A percentile compares a stretch with the other conserved stretches of the same genome.
phyloP scores from a whole-genome alignment of 179 eudicot species.

The Spergularia azorica region DNA sequence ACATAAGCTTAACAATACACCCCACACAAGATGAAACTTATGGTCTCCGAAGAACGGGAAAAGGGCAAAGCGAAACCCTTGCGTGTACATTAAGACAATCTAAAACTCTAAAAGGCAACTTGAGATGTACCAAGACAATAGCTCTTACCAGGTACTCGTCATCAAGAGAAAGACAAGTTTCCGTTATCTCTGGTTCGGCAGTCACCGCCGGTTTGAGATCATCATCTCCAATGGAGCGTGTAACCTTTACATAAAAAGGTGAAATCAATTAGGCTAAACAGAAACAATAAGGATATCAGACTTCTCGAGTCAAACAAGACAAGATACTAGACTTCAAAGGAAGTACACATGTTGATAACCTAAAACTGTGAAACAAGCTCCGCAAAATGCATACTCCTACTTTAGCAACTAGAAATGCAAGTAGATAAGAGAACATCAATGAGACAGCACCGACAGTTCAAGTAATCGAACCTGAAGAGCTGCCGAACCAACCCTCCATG shows the following conservation, averaged over 20 bases:
- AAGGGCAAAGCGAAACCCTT: not conserved
- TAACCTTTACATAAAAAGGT: slow-evolving; percentile 53
- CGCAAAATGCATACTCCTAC: not conserved
- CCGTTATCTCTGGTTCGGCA: slow-evolving; percentile 96
- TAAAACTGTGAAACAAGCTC: not conserved
- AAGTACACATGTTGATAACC: not conserved
- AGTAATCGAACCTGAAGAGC: slow-evolving; percentile 77
- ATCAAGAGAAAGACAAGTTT: slow-evolving; percentile 52
- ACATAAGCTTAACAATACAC: not conserved
- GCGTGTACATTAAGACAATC: not conserved
- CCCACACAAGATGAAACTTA: not conserved
- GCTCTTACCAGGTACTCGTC: slow-evolving; percentile 82
- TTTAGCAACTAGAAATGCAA: not conserved
- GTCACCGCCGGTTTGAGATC: slow-evolving; percentile 96
- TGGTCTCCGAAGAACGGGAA: not conserved
- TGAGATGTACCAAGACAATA: not conserved
- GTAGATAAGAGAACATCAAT: not conserved
- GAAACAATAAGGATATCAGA: not conserved
- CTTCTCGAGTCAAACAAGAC: not conserved
- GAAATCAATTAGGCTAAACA: not conserved
- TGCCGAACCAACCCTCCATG: slow-evolving; percentile 96
- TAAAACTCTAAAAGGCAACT: not conserved
- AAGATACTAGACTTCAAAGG: too few species aligned
- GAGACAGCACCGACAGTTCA: not conserved
- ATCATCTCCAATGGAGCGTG: slow-evolving; percentile 98